Evolutionary conservation across 148 eudicot species (phyloP).

Genomic region (Amaranthus hypochondriacus): DNA sequence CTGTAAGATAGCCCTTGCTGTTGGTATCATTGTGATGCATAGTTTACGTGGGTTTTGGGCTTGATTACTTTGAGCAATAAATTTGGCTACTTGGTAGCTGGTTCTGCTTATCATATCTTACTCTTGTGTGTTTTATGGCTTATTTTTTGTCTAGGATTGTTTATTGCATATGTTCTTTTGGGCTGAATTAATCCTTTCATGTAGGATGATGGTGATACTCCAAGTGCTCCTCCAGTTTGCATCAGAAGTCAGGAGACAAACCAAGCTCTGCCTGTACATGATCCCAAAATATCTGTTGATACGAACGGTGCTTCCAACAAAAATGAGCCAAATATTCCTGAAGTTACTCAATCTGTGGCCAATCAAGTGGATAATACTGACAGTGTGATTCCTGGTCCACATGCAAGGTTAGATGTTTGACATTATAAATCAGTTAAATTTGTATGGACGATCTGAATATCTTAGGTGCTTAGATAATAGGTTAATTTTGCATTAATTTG

Average conservation of each 20-base stretch:
- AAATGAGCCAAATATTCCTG: constrained; percentile 19
- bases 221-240: constrained; percentile 81
- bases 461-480: not conserved
- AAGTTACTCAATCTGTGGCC: constrained; percentile 20
- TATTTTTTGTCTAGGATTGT: not conserved
- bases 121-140: not conserved
- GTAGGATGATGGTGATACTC: constrained; percentile 50
- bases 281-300: constrained; percentile 19
- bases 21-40: not conserved
- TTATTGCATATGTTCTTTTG: not conserved
- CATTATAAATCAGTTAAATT: constrained; percentile 28
- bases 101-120: not conserved
- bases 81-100: not conserved
- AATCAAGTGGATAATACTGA: constrained; percentile 25
- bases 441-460: constrained; percentile 6
- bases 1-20: not conserved
- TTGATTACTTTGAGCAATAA: too few relatives aligned
- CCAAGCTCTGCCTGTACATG: constrained; percentile 25
- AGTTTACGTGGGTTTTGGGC: too few relatives aligned
- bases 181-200: not conserved
- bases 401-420: constrained; percentile 44
- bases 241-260: constrained; percentile 36
- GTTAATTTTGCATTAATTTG: not conserved
- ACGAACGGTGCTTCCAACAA: constrained; percentile 24
- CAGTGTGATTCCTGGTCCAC: constrained; percentile 24